A percentile compares a stretch with the other conserved stretches of the same genome.
phyloP scores from a whole-genome alignment of 2,329 filamentous ascomycete genomes.

The Botryotinia convoluta region DNA sequence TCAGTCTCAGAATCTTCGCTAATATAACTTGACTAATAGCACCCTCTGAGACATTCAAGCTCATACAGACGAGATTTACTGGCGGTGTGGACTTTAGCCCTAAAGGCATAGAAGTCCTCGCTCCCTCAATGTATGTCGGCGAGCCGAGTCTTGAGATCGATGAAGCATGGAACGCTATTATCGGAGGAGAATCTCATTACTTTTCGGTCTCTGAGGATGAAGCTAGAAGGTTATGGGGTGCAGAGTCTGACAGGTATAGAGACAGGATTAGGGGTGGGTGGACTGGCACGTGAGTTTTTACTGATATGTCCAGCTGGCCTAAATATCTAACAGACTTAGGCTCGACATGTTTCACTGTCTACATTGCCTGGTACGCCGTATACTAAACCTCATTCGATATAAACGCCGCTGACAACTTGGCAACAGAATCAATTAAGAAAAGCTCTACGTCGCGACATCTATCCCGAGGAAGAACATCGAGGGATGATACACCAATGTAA shows the following conservation, averaged over 20 bases:
- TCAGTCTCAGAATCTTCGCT: background rate
- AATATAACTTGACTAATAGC: background rate
- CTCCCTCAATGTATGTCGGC: background rate
- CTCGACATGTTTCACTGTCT: background rate
- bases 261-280: background rate
- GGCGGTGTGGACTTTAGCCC: background rate
- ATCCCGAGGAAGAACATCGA: background rate
- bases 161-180: background rate
- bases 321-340: background rate
- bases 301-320: background rate
- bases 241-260: background rate
- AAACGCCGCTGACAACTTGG: background rate
- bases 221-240: background rate
- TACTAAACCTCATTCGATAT: background rate
- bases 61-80: background rate
- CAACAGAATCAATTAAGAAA: background rate
- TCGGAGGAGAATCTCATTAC: background rate
- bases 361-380: background rate
- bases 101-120: background rate
- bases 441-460: background rate
- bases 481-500: background rate
- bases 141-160: background rate
- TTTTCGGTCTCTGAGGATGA: background rate
- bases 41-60: background rate
- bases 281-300: background rate